Conservation (phyloP, 345 rosid species). For the Euphorbia lathyris region DNA sequence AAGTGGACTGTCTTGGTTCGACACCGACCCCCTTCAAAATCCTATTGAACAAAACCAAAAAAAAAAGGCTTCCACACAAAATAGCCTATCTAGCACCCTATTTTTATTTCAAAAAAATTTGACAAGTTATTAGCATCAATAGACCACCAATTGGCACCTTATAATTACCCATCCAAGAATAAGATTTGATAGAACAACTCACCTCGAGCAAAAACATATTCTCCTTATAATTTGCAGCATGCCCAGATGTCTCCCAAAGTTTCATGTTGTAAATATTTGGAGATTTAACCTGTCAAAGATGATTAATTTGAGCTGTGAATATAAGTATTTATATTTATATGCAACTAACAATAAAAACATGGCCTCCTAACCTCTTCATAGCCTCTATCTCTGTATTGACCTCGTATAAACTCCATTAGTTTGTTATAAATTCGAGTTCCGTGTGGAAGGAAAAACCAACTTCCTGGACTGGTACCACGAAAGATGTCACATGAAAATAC, state of each 20-base stretch:
- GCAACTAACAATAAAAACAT: constrained; percentile 16
- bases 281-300: constrained; percentile 66
- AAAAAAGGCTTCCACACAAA: background rate
- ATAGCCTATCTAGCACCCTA: background rate
- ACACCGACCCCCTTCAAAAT: background rate
- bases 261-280: constrained; percentile 95
- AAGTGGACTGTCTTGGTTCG: background rate
- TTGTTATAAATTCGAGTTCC: constrained; percentile 90
- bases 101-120: background rate
- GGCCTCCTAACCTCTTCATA: constrained; percentile 67
- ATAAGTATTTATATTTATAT: background rate
- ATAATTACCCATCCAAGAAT: background rate
- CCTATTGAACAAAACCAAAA: background rate
- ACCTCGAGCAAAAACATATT: constrained; percentile 96
- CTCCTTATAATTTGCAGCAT: constrained; percentile 93
- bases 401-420: constrained; percentile 67
- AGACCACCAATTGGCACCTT: background rate
- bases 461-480: constrained; percentile 77
- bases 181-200: constrained; percentile 26
- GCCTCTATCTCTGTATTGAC: constrained; percentile 77
- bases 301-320: constrained; percentile 15
- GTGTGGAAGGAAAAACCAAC: constrained; percentile 95
- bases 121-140: background rate
- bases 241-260: constrained; percentile 96
- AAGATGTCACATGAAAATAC: constrained; percentile 16